A percentile compares a stretch with the other conserved stretches of the same genome.
phyloP scores from a whole-genome alignment of 352 stramenopile species.

The Pythium phragmitis region DNA sequence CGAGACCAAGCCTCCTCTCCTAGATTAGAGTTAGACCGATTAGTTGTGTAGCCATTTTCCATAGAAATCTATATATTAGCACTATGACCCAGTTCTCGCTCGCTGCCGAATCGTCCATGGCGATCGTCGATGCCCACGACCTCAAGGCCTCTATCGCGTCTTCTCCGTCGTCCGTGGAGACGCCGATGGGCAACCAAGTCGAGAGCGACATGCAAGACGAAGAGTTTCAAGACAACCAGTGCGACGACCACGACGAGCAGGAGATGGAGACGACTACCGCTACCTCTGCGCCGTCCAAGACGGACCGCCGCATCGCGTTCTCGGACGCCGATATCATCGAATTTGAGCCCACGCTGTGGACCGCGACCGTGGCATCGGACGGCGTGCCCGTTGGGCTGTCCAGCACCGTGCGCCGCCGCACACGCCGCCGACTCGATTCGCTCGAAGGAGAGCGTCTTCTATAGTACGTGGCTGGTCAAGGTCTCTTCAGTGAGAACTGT shows the following conservation, averaged over 20 bases:
- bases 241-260: conserved; percentile 23
- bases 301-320: conserved; percentile 50
- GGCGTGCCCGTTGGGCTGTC: conserved; percentile 79
- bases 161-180: background rate
- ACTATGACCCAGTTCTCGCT: conserved; percentile 23
- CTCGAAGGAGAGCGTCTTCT: conserved; percentile 63
- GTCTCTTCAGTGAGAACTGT: background rate
- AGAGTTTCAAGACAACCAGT: conserved; percentile 15
- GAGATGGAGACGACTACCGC: background rate
- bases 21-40: conserved; percentile 16
- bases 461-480: conserved; percentile 27
- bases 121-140: conserved; percentile 17
- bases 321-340: conserved; percentile 65
- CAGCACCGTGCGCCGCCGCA: conserved; percentile 58
- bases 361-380: conserved; percentile 73
- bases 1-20: background rate
- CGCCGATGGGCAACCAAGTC: background rate
- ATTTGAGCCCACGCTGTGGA: conserved; percentile 83
- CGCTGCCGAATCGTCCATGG: conserved; percentile 8
- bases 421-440: conserved; percentile 58
- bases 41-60: conserved; percentile 10
- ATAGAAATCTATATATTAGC: conserved; percentile 12
- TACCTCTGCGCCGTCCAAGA: conserved; percentile 24
- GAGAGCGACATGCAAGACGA: background rate
- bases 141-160: conserved; percentile 13